Conservation (phyloP, 306 rosid species). For the Corylus americana region DNA sequence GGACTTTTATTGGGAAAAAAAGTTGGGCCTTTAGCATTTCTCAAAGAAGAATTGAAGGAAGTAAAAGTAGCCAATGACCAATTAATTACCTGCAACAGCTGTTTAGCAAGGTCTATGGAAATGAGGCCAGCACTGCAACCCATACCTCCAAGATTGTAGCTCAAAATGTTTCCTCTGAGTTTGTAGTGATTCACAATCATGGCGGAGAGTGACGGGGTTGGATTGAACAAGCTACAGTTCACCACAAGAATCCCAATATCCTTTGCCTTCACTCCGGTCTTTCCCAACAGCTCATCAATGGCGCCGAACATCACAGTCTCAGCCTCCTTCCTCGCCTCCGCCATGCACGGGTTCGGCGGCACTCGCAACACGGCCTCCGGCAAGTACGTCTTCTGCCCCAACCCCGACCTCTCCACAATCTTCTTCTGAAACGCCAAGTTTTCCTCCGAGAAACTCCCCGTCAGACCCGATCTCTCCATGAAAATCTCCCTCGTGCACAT, state of each 20-base stretch:
- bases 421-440: slow-evolving; percentile 70
- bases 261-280: slow-evolving; percentile 80
- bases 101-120: slow-evolving; percentile 91
- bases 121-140: slow-evolving; percentile 99
- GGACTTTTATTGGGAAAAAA: too few species aligned
- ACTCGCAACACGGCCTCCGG: slow-evolving; percentile 61
- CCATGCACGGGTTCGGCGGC: slow-evolving; percentile 87
- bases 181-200: slow-evolving; percentile 90
- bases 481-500: slow-evolving; percentile 53
- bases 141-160: slow-evolving; percentile 93
- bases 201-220: slow-evolving; percentile 85
- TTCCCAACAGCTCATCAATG: slow-evolving; percentile 69
- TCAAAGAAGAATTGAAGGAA: background rate
- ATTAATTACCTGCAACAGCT: slow-evolving; percentile 70
- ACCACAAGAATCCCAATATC: slow-evolving; percentile 89
- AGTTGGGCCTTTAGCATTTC: too few species aligned
- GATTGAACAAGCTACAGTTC: slow-evolving; percentile 89
- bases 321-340: slow-evolving; percentile 83
- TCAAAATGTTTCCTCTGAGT: slow-evolving; percentile 65
- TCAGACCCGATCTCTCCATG: slow-evolving; percentile 40
- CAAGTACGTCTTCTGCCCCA: slow-evolving; percentile 74
- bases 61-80: background rate
- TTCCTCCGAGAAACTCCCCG: slow-evolving; percentile 58
- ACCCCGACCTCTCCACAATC: slow-evolving; percentile 75
- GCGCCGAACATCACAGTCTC: slow-evolving; percentile 94